Evolutionary conservation across 1,139 yeast species (phyloP).

Genomic region (Arxiozyma bovina): DNA sequence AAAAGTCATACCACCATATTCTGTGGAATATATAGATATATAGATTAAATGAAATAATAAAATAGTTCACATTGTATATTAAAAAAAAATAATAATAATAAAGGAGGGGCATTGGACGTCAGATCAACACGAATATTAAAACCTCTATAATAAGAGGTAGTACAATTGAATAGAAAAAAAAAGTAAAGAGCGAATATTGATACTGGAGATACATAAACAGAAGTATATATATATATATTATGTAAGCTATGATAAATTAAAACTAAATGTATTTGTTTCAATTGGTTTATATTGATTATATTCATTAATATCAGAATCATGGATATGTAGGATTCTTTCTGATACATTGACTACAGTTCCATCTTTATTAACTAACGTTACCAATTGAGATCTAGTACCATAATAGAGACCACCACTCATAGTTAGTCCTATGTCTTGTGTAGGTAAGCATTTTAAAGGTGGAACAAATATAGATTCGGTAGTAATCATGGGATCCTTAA

Average conservation of each 20-base stretch:
- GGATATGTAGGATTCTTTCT: slow-evolving; percentile 37
- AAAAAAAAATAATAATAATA: too few species aligned
- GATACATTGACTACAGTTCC: slow-evolving; percentile 39
- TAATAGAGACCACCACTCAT: slow-evolving; percentile 45
- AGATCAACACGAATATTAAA: too few species aligned
- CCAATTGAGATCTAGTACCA: slow-evolving; percentile 88
- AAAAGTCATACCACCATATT: slow-evolving; percentile 21
- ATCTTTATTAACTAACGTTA: slow-evolving; percentile 48
- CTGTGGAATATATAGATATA: slow-evolving; percentile 26
- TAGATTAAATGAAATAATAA: slow-evolving; percentile 4
- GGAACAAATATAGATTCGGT: slow-evolving; percentile 66
- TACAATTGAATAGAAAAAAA: not conserved
- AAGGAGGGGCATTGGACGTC: not conserved
- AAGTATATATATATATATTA: not conserved
- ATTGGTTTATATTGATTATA: slow-evolving; percentile 17
- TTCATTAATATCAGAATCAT: slow-evolving; percentile 25
- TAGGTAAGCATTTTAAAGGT: slow-evolving; percentile 35
- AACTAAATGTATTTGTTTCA: slow-evolving; percentile 13
- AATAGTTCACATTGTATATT: not conserved
- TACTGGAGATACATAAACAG: too few species aligned
- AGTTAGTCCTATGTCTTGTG: slow-evolving; percentile 32
- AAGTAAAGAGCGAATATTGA: not conserved
- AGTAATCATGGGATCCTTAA: slow-evolving; percentile 38
- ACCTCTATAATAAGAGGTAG: not conserved
- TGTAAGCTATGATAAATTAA: slow-evolving; percentile 8